Conservation (phyloP, 2,329 filamentous ascomycete species). For the Epicoccum sorghinum region DNA sequence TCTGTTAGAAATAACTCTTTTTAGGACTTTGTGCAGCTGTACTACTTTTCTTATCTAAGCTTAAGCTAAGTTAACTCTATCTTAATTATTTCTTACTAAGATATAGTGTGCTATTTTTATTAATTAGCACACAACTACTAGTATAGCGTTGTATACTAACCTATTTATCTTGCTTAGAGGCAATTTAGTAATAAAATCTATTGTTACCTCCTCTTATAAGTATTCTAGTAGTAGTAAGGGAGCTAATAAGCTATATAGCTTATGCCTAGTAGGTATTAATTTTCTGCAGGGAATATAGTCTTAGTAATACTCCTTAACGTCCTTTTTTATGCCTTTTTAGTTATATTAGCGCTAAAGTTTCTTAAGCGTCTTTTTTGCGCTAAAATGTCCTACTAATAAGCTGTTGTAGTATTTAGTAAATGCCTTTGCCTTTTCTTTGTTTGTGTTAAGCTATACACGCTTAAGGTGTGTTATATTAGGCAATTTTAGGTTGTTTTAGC, state of each 20-base stretch:
- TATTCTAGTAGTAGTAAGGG: neutral
- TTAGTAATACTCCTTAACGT: too few relatives aligned
- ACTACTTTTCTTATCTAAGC: neutral
- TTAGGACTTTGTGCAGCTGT: neutral
- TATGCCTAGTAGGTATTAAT: too few relatives aligned
- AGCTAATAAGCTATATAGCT: neutral
- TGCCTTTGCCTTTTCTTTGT: too few relatives aligned
- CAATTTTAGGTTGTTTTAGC: too few relatives aligned
- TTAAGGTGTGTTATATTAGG: too few relatives aligned
- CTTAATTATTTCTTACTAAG: neutral
- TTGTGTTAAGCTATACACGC: too few relatives aligned
- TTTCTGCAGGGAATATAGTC: too few relatives aligned
- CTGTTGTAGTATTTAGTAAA: too few relatives aligned
- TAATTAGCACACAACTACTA: neutral
- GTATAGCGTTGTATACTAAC: neutral
- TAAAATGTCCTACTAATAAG: too few relatives aligned
- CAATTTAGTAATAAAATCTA: neutral
- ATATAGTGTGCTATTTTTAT: neutral
- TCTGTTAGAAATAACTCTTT: neutral
- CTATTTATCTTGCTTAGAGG: neutral
- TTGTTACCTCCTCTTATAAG: neutral
- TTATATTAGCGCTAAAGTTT: too few relatives aligned
- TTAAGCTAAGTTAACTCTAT: neutral
- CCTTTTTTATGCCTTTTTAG: too few relatives aligned
- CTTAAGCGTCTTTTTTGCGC: too few relatives aligned